phyloP scores from a whole-genome alignment of 345 rosid genomes.

The Luvunga scandens region DNA sequence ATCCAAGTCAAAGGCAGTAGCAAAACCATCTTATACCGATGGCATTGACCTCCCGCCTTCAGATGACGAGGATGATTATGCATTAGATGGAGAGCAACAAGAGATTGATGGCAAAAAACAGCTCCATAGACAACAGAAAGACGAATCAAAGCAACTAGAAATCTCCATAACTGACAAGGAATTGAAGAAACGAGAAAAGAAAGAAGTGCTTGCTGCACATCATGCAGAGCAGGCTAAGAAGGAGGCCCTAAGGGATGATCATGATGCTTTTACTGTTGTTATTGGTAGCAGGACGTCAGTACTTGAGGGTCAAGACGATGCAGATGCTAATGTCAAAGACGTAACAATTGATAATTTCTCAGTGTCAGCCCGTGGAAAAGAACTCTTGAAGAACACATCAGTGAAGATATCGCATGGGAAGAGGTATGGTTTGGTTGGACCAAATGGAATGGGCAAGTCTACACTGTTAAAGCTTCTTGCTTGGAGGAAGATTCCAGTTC shows the following conservation, averaged over 20 bases:
- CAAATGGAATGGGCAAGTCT: conserved; percentile 96
- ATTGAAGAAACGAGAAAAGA: conserved; percentile 76
- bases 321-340: conserved; percentile 90
- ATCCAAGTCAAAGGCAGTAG: conserved; percentile 50
- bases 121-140: conserved; percentile 45
- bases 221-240: conserved; percentile 55
- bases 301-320: conserved; percentile 86
- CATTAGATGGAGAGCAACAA: conserved; percentile 47
- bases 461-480: conserved; percentile 89
- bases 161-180: conserved; percentile 66
- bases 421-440: conserved; percentile 96
- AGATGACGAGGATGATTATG: conserved; percentile 63
- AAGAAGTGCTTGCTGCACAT: conserved; percentile 55
- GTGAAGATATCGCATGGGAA: conserved; percentile 94
- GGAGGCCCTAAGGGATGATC: conserved; percentile 91
- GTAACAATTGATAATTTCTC: conserved; percentile 81
- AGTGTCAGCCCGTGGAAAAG: conserved; percentile 92
- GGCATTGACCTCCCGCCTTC: conserved; percentile 89
- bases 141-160: conserved; percentile 51
- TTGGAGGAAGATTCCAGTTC: conserved; percentile 98
- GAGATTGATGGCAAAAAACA: conserved; percentile 28
- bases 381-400: conserved; percentile 77
- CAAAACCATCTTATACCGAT: conserved; percentile 69
- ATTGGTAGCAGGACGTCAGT: conserved; percentile 84
- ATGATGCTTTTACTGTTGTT: conserved; percentile 92